Evolutionary conservation across 2,329 filamentous ascomycete genomes (phyloP), one percentile per base, ranked within the genome.

Genomic region (Samsoniella hepiali): DNA sequence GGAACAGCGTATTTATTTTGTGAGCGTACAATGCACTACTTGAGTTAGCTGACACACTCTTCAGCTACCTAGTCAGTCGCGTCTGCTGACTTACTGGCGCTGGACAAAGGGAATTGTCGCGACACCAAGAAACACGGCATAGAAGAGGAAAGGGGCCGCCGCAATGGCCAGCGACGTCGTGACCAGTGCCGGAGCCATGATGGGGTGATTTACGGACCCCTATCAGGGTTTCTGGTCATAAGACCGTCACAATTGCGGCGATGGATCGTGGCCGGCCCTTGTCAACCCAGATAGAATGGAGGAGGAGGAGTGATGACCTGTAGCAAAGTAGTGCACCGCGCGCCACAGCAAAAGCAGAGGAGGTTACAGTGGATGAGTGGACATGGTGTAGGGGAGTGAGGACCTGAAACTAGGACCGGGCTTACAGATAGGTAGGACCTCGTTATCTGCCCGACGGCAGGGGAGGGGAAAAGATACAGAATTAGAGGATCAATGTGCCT

Each of bases 1-100:
- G 93, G 73, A 83, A 86, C 3, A 85, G 81, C 3, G 88, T 89
- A 67, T 92, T 88, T 68, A 97, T 74, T 66, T 89, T 90, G 76
- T 98, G 89, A 34, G 89, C 88, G 73, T 98, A 99, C 6, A 97
- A 75, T 31, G 90, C 88, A 72, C 93, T 96, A 45, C 6, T 22
- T 5, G 7, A 11, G 17, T 22, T 10, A 36, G 29, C 40, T 10
- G 63, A 27, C 40, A 32, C 10, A 36, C 34, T 8, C 27, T 49
- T 15, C 17, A 38, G 38, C 32, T 5, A 17, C 47, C 32, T 3
- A 22, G 47, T 34, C 31, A 22, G 47, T 34, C 31, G 45, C 40
- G 29, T 36, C 50, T 17, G 22, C 47, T 36, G 31, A 44, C 88
- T 77, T 81, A 96, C 93, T 93, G 87, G 78, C 90, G 83, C 74